Base-by-base conservation (phyloP, 176 grass and related monocot genomes). In the Ensete glaucum region DNA sequence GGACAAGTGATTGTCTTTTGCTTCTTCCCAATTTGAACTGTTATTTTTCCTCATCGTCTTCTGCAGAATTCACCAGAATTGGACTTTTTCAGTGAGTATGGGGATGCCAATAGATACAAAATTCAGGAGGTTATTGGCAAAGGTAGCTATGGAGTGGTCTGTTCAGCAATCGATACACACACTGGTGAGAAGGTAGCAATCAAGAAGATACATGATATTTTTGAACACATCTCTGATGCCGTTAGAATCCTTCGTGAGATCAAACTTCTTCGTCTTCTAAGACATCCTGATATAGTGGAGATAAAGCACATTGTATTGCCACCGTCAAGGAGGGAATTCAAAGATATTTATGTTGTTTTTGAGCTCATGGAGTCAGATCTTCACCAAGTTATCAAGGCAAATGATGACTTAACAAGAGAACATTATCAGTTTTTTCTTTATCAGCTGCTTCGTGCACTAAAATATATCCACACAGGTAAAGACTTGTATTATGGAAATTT, bases 341-440 rank as follows among this genome's bases (percentile, higher is more conserved):
- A 58, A 69, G 93, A 96, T 77, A 92, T 96, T 67, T 96, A 86
- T 75, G 89, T 96, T 80, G 93, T 96, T 2, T 96, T 96, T 54
- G 93, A 96, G 50, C 85, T 96, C 2, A 96, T 96, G 93, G 93
- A 96, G 62, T 92, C 93, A 0, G 94, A 97, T 76, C 88, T 97
- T 59, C 94, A 97, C 84, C 94, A 97, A 81, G 94, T 97, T 66
- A 97, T 97, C 65, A 97, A 93, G 86, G 90, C 94, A 20, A 97
- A 97, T 24, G 94, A 93, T 82, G 90, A 97, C 85, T 78, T 97
- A 72, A 97, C 94, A 71, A 90, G 88, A 76, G 94, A 97, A 80
- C 94, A 97, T 85, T 69, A 85, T 48, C 94, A 89, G 71, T 97
- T 97, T 80, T 97, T 97, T 72, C 88, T 97, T 22, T 97, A 97